Percentiles rank a stretch among this genome's conserved stretches.
Conservation (phyloP, 2,329 filamentous ascomycete genomes). For the Penicillium sp. region DNA sequence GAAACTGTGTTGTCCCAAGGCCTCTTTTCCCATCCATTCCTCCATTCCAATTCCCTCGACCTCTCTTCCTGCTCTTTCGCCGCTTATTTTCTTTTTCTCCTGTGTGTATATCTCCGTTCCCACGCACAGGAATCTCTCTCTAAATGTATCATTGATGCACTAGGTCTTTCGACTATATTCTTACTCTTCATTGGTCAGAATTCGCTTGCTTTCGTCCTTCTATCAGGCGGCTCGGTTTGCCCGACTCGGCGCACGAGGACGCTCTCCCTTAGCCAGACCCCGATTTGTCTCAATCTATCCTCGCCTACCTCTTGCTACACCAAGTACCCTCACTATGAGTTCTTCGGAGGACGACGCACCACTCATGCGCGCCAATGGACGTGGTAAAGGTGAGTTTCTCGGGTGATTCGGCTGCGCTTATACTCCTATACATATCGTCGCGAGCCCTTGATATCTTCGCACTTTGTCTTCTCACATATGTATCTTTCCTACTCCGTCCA, state of each 20-base stretch:
- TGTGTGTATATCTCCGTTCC: constrained; percentile 7
- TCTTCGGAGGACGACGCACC: constrained; percentile 80
- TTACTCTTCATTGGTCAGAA: constrained; percentile 34
- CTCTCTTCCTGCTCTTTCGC: constrained; percentile 23
- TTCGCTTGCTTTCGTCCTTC: constrained; percentile 33
- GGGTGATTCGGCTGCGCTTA: constrained; percentile 16
- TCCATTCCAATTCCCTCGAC: constrained; percentile 30
- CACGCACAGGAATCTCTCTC: constrained; percentile 15
- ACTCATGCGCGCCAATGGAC: constrained; percentile 63
- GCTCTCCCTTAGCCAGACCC: constrained; percentile 11
- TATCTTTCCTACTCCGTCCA: neutral
- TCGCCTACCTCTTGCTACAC: constrained; percentile 13
- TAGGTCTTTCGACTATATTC: constrained; percentile 9
- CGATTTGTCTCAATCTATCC: constrained; percentile 16
- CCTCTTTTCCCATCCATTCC: constrained; percentile 42
- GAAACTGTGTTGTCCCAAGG: constrained; percentile 15
- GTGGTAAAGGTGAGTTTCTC: constrained; percentile 58
- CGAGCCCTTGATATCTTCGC: constrained; percentile 2
- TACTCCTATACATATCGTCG: constrained; percentile 13
- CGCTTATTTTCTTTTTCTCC: constrained; percentile 11
- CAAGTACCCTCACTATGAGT: constrained; percentile 46
- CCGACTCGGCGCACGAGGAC: constrained; percentile 29
- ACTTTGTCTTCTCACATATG: neutral
- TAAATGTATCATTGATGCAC: constrained; percentile 24
- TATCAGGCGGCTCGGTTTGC: constrained; percentile 33